A percentile compares a stretch with the other conserved stretches of the same genome.
phyloP scores from a whole-genome alignment of 306 rosid genomes.

The Dalbergia cultrata region DNA sequence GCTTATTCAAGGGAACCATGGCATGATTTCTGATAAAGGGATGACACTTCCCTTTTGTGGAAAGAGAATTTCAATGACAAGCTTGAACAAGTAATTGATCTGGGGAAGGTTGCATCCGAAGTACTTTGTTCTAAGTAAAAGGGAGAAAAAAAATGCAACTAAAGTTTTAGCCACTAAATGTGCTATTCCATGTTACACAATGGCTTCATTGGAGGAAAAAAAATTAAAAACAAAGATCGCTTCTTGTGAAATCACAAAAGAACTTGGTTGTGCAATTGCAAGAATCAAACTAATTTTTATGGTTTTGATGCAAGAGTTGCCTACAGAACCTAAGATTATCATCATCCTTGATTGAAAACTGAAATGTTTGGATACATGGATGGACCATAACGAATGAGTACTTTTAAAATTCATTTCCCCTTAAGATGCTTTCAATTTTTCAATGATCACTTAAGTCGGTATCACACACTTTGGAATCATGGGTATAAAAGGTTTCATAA shows the following conservation, averaged over 20 bases:
- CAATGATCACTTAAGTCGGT: conserved; percentile 38
- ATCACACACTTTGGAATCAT: conserved; percentile 41
- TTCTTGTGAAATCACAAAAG: conserved; percentile 17
- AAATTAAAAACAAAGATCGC: not conserved
- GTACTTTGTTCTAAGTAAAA: conserved; percentile 33
- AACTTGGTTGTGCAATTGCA: not conserved
- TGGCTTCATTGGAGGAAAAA: not conserved
- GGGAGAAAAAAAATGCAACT: not conserved
- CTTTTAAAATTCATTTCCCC: not conserved
- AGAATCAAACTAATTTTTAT: conserved; percentile 17
- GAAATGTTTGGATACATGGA: conserved; percentile 12
- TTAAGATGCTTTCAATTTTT: conserved; percentile 35
- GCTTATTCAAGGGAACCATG: conserved; percentile 32
- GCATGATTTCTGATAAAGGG: conserved; percentile 8
- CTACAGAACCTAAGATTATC: not conserved
- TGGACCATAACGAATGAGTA: conserved; percentile 37
- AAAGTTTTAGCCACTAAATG: conserved; percentile 45
- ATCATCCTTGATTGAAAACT: conserved; percentile 23
- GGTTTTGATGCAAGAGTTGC: conserved; percentile 9
- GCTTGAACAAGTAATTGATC: conserved; percentile 11
- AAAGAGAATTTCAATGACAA: conserved; percentile 42
- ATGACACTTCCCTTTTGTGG: conserved; percentile 6
- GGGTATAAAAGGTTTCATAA: conserved; percentile 28
- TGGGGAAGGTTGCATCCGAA: conserved; percentile 54
- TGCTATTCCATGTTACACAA: conserved; percentile 27